Evolutionary conservation across 2,329 filamentous ascomycete species (phyloP), one percentile per base, ranked within the genome.

Genomic region (Myriangium duriaei): DNA sequence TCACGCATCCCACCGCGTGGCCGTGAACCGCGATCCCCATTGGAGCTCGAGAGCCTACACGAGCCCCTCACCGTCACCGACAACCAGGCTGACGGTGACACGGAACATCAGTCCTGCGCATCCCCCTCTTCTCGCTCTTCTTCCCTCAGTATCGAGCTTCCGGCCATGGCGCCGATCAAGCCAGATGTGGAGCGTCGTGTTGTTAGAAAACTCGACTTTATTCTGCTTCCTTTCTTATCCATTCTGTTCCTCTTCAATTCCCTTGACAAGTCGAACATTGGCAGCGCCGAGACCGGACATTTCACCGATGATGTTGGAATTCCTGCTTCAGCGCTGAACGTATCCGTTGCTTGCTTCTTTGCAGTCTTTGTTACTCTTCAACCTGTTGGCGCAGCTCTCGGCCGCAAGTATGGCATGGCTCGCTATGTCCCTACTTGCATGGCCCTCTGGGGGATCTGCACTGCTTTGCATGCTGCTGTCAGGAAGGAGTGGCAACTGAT

Each of bases 351-450:
- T 14, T 61, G 67, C 37, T 75, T 75, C 60, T 76, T 72, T 49
- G 61, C 65, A 45, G 69, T 70, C 40, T 76, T 75, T 47, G 71
- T 76, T n/a, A 47, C 66, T 0, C 57, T 75, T 10, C 72, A 75
- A 45, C 71, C 72, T 0, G 53, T 69, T 1, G 71, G 70, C 3
- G 69, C 71, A 0, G 69, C 69, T 10, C 68, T 79, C 44, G 62
- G 76, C 21, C 55, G 71, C 42, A 67, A 68, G 46, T 78, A 62
- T 60, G 64, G 62, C 45, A 71, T 72, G 56, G 62, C 64, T 19
- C 51, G 60, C 19, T 75, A 68, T 64, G 70, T 76, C n/a, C 70
- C 71, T 0, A 55, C 57, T 10, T 70, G 71, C 47, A 75, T 75
- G 72, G 57, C 64, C 21, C 46, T 69, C 2, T 72, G 68, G 68